Percentiles rank a stretch among this genome's conserved stretches.
phyloP scores from a whole-genome alignment of 345 rosid species.

The Syzygium oleosum region DNA sequence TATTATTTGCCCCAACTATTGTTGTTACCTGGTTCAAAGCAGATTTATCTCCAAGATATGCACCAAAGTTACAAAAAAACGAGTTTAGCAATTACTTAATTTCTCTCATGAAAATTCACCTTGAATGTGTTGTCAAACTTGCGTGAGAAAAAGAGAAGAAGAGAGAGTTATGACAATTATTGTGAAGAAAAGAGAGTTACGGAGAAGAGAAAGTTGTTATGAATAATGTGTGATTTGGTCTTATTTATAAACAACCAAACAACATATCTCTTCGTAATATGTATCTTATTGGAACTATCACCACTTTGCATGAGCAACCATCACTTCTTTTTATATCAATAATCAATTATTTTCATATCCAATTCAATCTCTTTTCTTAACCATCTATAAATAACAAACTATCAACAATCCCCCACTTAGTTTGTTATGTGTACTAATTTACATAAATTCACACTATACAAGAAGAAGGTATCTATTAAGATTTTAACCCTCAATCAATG shows the following conservation, averaged over 20 bases:
- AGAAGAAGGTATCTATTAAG: background rate
- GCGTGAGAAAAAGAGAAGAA: too few relatives aligned
- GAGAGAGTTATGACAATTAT: background rate
- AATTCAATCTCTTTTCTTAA: background rate
- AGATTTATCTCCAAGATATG: too few relatives aligned
- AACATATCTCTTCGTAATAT: background rate
- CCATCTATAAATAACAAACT: background rate
- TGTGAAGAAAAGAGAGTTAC: background rate
- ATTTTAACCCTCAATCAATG: too few relatives aligned
- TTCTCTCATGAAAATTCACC: background rate
- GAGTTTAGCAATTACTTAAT: too few relatives aligned
- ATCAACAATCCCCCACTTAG: background rate
- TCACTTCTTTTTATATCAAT: too few relatives aligned
- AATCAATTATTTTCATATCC: background rate
- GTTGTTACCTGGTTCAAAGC: accelerated
- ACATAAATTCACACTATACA: background rate
- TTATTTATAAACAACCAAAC: background rate
- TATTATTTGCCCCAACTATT: background rate
- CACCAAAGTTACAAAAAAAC: background rate
- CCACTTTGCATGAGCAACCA: background rate
- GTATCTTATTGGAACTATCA: too few relatives aligned
- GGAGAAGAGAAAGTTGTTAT: background rate
- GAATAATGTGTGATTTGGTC: background rate
- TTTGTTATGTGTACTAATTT: background rate
- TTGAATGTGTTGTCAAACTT: background rate